Evolutionary conservation across 192 early-diverging fungal species (phyloP), one percentile per base, ranked within the genome.

Genomic region (Entomortierella parvispora): DNA sequence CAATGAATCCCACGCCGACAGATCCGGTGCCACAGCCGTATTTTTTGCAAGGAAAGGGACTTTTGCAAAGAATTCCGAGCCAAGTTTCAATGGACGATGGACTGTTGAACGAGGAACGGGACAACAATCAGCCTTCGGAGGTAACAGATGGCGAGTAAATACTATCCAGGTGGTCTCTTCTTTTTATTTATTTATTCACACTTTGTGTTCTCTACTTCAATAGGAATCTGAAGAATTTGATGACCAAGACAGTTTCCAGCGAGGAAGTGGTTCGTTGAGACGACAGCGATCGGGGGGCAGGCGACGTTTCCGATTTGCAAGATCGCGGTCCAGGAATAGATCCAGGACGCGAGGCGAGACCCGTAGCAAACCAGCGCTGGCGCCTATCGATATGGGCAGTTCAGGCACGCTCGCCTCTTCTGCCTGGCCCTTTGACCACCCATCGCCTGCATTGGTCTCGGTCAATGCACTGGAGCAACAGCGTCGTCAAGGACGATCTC

Each of bases 1-100:
- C 71, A 15, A 75, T 75, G 71, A 75, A 75, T 48, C 71, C 71
- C 1, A 75, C 71, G 0, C 71, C 71, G 22, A 75, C 71, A 20
- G 71, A 75, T 6, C 43, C 63, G 5, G 43, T 42, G 18, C 71
- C 71, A n/a, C 63, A 75, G 26, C 34, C 57, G 3, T 75, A 75
- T 26, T 75, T 75, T 32, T 43, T 75, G 29, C 71, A 75, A 37
- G 71, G 71, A 25, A 47, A 61, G 22, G 71, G 71, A 3, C 43
- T 75, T 8, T 26, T 75, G 28, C 44, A 62, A 18, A 33, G 64
- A 6, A 75, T 75, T 2, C 71, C 63, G 1, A 75, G 45, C 18
- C 71, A 65, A 37, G 57, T 65, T 17, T 74, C 71, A 5, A 60
- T 74, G 71, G 63, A 74, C 25, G 71, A 65, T 58, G 69, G 62